phyloP scores from a whole-genome alignment of 257 asterid species.

The Scutellaria galericulata region DNA sequence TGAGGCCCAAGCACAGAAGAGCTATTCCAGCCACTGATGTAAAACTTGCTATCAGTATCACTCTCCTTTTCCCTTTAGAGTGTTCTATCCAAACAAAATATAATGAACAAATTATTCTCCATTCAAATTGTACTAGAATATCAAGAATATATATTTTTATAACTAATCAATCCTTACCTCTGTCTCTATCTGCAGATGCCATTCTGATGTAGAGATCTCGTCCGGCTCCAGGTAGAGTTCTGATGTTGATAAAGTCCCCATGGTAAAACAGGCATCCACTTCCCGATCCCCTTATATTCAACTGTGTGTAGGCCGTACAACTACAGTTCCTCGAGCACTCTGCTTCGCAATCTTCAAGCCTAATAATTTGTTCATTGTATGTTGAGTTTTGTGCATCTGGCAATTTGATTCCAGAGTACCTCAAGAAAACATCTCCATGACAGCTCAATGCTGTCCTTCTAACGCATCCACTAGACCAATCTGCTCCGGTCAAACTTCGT shows the following conservation, averaged over 20 bases:
- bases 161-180: conserved; percentile 20
- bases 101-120: background rate
- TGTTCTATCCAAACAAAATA: background rate
- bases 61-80: conserved; percentile 12
- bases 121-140: background rate
- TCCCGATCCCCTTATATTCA: conserved; percentile 27
- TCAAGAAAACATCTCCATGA: conserved; percentile 31
- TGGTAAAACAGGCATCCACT: conserved; percentile 58
- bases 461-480: conserved; percentile 24
- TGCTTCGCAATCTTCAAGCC: conserved; percentile 42
- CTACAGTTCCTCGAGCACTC: conserved; percentile 44
- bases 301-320: conserved; percentile 46
- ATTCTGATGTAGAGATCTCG: conserved; percentile 44
- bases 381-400: conserved; percentile 40
- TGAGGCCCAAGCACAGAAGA: background rate
- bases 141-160: background rate
- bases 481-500: background rate
- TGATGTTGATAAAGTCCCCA: conserved; percentile 47
- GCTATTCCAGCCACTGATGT: conserved; percentile 9
- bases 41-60: background rate
- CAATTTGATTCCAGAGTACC: conserved; percentile 37
- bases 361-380: conserved; percentile 20
- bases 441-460: conserved; percentile 35
- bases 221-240: conserved; percentile 22
- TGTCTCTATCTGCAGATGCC: conserved; percentile 42